phyloP scores from a whole-genome alignment of 805 yeast genomes.

The Saccharomycopsis vini region DNA sequence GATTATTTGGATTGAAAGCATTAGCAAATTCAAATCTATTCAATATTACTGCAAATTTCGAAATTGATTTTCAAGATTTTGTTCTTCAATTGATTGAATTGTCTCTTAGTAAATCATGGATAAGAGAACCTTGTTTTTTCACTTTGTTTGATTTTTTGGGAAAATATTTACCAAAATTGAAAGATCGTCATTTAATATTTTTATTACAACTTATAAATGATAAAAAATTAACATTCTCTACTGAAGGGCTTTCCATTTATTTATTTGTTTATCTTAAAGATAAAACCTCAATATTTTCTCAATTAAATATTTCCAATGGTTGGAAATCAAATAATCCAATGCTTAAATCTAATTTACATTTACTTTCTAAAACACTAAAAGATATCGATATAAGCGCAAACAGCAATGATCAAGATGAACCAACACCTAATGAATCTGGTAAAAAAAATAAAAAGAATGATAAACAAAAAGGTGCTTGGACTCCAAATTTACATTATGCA shows the following conservation, averaged over 20 bases:
- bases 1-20: slow-evolving; percentile 75
- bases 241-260: slow-evolving; percentile 75
- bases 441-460: slow-evolving; percentile 19
- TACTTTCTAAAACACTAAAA: slow-evolving; percentile 53
- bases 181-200: slow-evolving; percentile 20
- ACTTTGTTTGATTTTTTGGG: slow-evolving; percentile 48
- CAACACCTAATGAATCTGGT: slow-evolving; percentile 6
- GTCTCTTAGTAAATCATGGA: slow-evolving; percentile 67
- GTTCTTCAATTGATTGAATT: slow-evolving; percentile 44
- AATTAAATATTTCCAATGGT: slow-evolving; percentile 22
- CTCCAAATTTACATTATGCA: slow-evolving; percentile 64
- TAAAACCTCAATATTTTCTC: slow-evolving; percentile 15
- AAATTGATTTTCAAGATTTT: slow-evolving; percentile 26
- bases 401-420: slow-evolving; percentile 14
- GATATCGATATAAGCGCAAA: slow-evolving; percentile 34
- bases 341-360: slow-evolving; percentile 53
- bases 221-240: slow-evolving; percentile 49
- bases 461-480: slow-evolving; percentile 59
- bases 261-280: slow-evolving; percentile 36
- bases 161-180: slow-evolving; percentile 2
- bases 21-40: slow-evolving; percentile 48
- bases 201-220: slow-evolving; percentile 40
- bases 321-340: slow-evolving; percentile 78
- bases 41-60: slow-evolving; percentile 18
- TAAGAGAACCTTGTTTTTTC: slow-evolving; percentile 70